Base-by-base conservation (phyloP, 257 asterid genomes). In the Solanum gandarillasii region DNA sequence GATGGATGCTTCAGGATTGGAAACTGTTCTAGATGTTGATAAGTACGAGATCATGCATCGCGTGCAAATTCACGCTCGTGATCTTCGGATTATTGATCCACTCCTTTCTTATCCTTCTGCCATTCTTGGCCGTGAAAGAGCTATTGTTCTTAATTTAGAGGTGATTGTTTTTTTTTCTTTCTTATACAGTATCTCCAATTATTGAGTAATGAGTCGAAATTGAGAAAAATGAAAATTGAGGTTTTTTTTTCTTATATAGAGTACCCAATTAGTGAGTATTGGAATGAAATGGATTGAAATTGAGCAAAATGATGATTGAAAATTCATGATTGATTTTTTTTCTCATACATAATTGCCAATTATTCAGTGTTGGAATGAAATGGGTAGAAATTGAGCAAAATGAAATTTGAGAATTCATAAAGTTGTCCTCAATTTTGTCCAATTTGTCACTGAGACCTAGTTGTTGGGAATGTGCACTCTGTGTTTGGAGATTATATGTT, bases 11-110 rank as follows among this genome's bases (percentile, higher is more conserved):
- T 88, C 92, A 10, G 99, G 99, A 14, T 83, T 91, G 9, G 99
- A 96, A 74, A 78, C 85, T 11, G 58, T 92, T 0, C 79, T 96
- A 65, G 98, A 95, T 87, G 98, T 93, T 14, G 98, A 96, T 74
- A 96, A 96, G 86, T 95, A 95, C 65, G 93, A 92, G 35, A 95
- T 96, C 93, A 96, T 96, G 98, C 98, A 94, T 83, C 96, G 98
- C 58, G 98, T 94, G 86, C 97, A 94, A 91, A 95, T 96, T 31
- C 98, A 95, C 89, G 98, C 98, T 0, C 98, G 99, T 36, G 98
- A 97, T 92, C 97, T 95, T 76, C 94, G 98, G 14, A 97, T 95
- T 76, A 92, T 95, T 71, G 98, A 97, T 88, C 99, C 99, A 29
- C 92, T 94, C 8, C 86, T 95, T 78, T 93, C 96, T 4, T 95